Conservation (phyloP, 805 yeast genomes). For the Brettanomyces nanus region DNA sequence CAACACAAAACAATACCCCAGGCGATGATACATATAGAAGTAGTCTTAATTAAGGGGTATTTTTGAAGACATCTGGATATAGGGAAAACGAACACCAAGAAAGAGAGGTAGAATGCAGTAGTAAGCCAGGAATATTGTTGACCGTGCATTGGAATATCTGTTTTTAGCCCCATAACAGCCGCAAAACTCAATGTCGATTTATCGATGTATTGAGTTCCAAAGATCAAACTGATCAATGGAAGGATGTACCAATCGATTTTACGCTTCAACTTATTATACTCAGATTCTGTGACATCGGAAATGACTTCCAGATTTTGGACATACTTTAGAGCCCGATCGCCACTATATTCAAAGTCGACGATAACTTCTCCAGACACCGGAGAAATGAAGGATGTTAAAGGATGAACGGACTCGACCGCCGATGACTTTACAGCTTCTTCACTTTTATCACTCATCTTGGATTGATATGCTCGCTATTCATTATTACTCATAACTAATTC, state of each 20-base stretch:
- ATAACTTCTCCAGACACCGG: background rate
- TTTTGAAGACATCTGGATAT: background rate
- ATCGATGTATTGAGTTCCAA: constrained; percentile 28
- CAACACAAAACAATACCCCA: constrained; percentile 58
- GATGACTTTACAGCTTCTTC: background rate
- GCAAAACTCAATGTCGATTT: constrained; percentile 37
- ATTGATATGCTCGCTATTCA: background rate
- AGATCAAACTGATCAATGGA: constrained; percentile 5
- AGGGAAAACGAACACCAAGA: constrained; percentile 18
- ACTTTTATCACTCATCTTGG: background rate
- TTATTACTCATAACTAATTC: too few relatives aligned
- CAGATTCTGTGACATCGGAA: constrained; percentile 2
- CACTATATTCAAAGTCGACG: background rate
- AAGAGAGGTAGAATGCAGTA: constrained; percentile 31
- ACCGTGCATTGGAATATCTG: constrained; percentile 32
- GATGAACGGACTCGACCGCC: background rate
- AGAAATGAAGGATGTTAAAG: background rate
- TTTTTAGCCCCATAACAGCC: constrained; percentile 36
- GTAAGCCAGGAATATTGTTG: constrained; percentile 40
- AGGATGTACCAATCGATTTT: background rate
- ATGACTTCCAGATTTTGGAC: background rate
- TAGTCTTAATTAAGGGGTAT: constrained; percentile 24
- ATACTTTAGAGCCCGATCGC: background rate
- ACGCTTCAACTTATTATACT: too few relatives aligned
- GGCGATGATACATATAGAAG: constrained; percentile 28